Conservation (phyloP, 345 rosid genomes). For the Eucalyptus urophylla region DNA sequence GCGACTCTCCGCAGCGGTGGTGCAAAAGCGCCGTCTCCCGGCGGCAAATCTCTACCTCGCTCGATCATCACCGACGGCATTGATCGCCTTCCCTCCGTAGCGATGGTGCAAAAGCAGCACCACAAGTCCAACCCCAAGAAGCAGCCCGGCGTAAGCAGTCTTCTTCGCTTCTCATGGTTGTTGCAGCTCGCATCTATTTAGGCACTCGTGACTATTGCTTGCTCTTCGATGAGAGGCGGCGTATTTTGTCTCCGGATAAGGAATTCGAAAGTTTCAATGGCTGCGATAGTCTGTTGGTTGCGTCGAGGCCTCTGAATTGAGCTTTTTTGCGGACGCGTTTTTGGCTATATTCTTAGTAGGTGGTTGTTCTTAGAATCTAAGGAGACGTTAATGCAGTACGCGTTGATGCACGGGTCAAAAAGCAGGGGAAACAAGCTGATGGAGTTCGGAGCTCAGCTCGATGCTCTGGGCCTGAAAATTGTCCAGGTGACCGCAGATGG, state of each 20-base stretch:
- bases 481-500: slow-evolving; percentile 68
- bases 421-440: slow-evolving; percentile 59
- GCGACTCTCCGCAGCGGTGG: too few relatives aligned
- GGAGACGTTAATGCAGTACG: neutral
- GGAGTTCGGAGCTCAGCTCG: slow-evolving; percentile 55
- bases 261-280: neutral
- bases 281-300: neutral
- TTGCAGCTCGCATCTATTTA: neutral
- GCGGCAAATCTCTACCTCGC: too few relatives aligned
- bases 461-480: slow-evolving; percentile 45
- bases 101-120: too few relatives aligned
- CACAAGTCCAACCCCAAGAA: too few relatives aligned
- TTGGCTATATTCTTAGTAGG: neutral
- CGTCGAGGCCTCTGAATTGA: neutral
- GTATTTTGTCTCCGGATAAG: neutral
- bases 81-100: too few relatives aligned
- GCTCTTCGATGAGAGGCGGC: neutral
- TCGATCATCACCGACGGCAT: too few relatives aligned
- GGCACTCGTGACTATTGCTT: neutral
- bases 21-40: too few relatives aligned
- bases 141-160: slow-evolving; percentile 38
- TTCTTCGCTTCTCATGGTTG: neutral
- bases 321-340: neutral
- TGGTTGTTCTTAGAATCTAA: neutral
- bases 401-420: slow-evolving; percentile 32